Conservation (phyloP, 1,284 basidiomycete species). For the Microbotryomycetes sp. region DNA sequence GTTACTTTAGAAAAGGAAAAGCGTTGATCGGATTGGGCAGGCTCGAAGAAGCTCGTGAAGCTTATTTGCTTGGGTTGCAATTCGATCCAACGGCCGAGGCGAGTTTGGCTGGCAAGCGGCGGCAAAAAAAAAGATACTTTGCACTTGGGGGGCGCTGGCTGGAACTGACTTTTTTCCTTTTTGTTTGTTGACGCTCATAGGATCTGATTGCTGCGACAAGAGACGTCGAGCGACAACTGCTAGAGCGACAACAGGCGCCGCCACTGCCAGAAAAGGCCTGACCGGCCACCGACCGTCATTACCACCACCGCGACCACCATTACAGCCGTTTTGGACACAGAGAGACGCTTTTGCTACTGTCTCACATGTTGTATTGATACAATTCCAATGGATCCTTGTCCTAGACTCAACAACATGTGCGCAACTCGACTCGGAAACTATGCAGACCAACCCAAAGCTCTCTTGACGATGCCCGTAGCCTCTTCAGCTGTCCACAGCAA, state of each 20-base stretch:
- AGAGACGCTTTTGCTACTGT: too few relatives aligned
- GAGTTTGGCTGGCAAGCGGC: slow-evolving; percentile 2
- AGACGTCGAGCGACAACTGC: slow-evolving; percentile 21
- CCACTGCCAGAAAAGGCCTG: too few relatives aligned
- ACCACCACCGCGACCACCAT: too few relatives aligned
- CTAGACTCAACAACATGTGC: not conserved
- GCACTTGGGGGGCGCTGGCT: too few relatives aligned
- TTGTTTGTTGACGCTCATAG: not conserved
- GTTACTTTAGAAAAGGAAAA: slow-evolving; percentile 86
- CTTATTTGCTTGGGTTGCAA: slow-evolving; percentile 71
- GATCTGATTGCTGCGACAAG: slow-evolving; percentile 14
- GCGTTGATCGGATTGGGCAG: slow-evolving; percentile 70
- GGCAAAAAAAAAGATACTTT: too few relatives aligned
- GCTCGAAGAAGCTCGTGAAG: slow-evolving; percentile 70
- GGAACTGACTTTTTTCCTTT: too few relatives aligned
- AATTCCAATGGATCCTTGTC: too few relatives aligned
- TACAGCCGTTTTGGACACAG: too few relatives aligned
- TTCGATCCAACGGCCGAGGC: slow-evolving; percentile 73
- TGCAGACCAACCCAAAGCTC: not conserved
- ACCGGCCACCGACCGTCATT: too few relatives aligned
- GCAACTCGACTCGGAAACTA: not conserved
- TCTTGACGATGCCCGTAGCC: not conserved
- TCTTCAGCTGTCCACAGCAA: not conserved
- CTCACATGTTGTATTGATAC: too few relatives aligned
- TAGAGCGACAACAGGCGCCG: not conserved